phyloP scores from a whole-genome alignment of 2,329 filamentous ascomycete species.

The Talaromyces sp. region DNA sequence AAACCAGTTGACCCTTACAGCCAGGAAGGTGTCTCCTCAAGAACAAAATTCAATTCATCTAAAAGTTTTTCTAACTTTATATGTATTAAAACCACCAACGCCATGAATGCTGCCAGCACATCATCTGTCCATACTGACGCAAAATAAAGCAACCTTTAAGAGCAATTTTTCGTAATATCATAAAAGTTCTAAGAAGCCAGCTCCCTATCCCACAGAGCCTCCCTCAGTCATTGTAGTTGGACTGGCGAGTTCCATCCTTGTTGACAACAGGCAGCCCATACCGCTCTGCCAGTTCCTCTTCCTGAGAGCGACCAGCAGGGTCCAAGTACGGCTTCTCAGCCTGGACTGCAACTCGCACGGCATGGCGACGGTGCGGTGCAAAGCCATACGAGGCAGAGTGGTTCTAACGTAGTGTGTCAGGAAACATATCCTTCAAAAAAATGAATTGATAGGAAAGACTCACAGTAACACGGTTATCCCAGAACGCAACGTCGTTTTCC shows the following conservation, averaged over 20 bases:
- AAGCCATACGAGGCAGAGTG: slow-evolving; percentile 55
- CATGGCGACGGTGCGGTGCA: slow-evolving; percentile 52
- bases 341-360: slow-evolving; percentile 44
- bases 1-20: too few species aligned
- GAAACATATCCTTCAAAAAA: not conserved
- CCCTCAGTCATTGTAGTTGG: slow-evolving; percentile 53
- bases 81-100: not conserved
- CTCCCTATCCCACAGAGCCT: not conserved
- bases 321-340: slow-evolving; percentile 45
- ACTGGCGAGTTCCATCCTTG: slow-evolving; percentile 51
- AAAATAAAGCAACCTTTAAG: not conserved
- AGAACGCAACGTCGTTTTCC: slow-evolving; percentile 61
- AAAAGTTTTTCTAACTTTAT: not conserved
- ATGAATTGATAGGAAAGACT: slow-evolving; percentile 13
- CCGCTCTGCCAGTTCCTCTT: slow-evolving; percentile 46
- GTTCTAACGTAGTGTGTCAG: slow-evolving; percentile 34
- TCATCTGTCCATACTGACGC: not conserved
- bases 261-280: slow-evolving; percentile 48
- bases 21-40: not conserved
- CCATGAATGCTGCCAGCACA: not conserved
- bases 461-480: slow-evolving; percentile 59
- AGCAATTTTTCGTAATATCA: not conserved
- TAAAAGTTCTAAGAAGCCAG: not conserved
- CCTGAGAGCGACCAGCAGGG: slow-evolving; percentile 45
- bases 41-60: not conserved